Evolutionary conservation across 2,329 filamentous ascomycete species (phyloP).

Genomic region (Triangularia setosa): DNA sequence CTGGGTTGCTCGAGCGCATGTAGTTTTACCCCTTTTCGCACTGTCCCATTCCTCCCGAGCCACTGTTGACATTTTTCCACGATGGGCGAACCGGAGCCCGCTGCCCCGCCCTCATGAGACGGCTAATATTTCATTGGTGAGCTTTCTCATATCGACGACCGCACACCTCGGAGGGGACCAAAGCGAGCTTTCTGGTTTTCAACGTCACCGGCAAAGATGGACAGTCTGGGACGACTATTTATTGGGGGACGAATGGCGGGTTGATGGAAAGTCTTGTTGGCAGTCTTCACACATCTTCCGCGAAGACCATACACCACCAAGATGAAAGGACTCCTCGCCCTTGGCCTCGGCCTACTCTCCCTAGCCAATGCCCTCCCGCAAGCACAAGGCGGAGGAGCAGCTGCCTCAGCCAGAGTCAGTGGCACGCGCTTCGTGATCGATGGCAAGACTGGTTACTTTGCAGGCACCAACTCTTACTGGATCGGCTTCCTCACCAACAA

Average conservation of each 20-base stretch:
- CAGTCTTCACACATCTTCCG: neutral
- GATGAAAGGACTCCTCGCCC: conserved; percentile 20
- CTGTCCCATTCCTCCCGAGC: neutral
- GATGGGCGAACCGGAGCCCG: conserved; percentile 16
- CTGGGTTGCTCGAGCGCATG: neutral
- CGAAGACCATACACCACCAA: neutral
- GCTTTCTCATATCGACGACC: conserved; percentile 8
- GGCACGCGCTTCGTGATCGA: conserved; percentile 38
- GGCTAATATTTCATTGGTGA: conserved; percentile 16
- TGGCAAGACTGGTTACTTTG: conserved; percentile 44
- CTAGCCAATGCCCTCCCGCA: conserved; percentile 15
- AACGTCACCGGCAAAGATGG: neutral
- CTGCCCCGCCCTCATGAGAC: conserved; percentile 22
- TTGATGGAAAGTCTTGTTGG: neutral
- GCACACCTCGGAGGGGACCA: conserved; percentile 1
- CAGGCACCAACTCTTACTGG: conserved; percentile 55
- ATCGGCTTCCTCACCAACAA: conserved; percentile 49
- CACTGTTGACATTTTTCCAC: conserved; percentile 20
- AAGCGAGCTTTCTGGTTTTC: neutral
- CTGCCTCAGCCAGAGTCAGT: conserved; percentile 17
- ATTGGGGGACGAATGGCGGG: neutral
- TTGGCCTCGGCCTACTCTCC: conserved; percentile 22
- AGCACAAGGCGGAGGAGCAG: neutral
- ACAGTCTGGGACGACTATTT: neutral
- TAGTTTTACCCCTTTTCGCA: neutral